Percentiles rank a stretch among this genome's conserved stretches.
Conservation (phyloP, 169 alveolate species). For the Cystoisospora suis region DNA sequence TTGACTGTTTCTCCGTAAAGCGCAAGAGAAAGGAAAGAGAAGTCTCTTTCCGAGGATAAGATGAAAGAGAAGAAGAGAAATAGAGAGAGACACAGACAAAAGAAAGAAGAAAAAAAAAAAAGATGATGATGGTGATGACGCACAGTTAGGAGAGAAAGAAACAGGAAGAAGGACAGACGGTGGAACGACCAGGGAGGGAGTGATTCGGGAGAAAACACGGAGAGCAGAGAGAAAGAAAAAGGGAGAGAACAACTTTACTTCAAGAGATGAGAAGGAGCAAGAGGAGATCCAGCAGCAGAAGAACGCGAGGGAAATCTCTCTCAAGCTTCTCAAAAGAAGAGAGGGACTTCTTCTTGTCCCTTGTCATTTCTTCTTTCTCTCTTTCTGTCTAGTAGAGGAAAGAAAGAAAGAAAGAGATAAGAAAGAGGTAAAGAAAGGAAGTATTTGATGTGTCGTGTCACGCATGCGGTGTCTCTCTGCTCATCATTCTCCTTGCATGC, state of each 20-base stretch:
- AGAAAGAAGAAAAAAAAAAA: neutral
- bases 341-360: neutral
- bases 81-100: no score
- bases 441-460: no score
- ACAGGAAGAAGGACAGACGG: neutral
- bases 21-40: neutral
- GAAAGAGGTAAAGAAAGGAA: neutral
- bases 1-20: no score
- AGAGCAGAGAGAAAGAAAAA: neutral
- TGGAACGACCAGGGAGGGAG: neutral
- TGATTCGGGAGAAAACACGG: neutral
- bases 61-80: no score
- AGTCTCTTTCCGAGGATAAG: no score
- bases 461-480: neutral
- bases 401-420: no score
- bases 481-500: neutral
- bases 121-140: neutral
- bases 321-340: no score
- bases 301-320: neutral
- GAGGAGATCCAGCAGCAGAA: no score
- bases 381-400: neutral
- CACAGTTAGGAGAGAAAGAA: neutral
- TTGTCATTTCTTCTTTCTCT: neutral
- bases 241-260: neutral
- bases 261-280: no score